Evolutionary conservation across 331 rosid genomes (phyloP).

Genomic region (Ulmus americana): DNA sequence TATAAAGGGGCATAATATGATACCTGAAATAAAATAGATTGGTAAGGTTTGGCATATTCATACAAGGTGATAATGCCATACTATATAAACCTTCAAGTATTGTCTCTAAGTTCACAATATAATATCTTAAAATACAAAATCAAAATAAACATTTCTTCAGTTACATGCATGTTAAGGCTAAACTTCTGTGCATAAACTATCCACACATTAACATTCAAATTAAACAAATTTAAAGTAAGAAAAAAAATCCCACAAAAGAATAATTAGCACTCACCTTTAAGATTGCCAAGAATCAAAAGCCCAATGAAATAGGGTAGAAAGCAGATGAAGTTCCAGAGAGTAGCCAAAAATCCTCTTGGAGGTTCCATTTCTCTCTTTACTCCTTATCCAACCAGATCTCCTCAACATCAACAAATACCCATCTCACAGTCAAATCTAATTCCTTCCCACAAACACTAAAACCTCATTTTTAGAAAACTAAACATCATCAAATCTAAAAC

Average conservation of each 20-base stretch:
- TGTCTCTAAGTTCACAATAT: slow-evolving; percentile 8
- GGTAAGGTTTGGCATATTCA: slow-evolving; percentile 11
- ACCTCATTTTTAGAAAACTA: not conserved
- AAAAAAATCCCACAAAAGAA: slow-evolving; percentile 11
- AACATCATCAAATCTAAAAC: slow-evolving; percentile 3
- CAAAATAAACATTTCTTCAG: not conserved
- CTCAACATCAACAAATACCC: slow-evolving; percentile 14
- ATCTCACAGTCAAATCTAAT: slow-evolving; percentile 13
- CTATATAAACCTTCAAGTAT: slow-evolving; percentile 7
- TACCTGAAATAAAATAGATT: slow-evolving; percentile 50
- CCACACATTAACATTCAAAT: not conserved
- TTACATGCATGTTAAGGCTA: not conserved
- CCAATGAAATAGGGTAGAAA: slow-evolving; percentile 87
- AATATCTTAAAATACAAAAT: not conserved
- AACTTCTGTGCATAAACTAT: not conserved
- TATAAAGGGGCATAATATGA: slow-evolving; percentile 57
- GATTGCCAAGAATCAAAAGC: slow-evolving; percentile 64
- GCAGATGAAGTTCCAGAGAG: slow-evolving; percentile 54
- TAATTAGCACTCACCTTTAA: slow-evolving; percentile 52
- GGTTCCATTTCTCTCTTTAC: slow-evolving; percentile 41
- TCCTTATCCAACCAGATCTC: slow-evolving; percentile 26
- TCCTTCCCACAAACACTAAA: slow-evolving; percentile 11
- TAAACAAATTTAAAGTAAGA: not conserved
- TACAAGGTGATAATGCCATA: not conserved
- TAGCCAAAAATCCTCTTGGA: slow-evolving; percentile 45